Evolutionary conservation across 371 early-diverging fungal species (phyloP), one percentile per base, ranked within the genome.

Genomic region (Syncephalastrum monosporum): DNA sequence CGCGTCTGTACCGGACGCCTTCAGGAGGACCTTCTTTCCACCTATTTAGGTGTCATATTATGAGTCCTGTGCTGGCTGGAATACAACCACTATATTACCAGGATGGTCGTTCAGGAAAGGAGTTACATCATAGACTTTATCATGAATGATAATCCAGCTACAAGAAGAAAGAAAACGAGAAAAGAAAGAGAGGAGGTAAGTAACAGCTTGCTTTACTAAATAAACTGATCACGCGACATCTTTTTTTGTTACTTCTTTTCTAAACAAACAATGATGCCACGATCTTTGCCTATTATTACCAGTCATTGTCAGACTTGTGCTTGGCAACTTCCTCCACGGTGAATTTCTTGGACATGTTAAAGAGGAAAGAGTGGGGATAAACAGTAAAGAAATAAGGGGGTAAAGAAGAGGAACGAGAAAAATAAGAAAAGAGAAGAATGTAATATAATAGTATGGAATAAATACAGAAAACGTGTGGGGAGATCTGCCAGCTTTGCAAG

Each of bases 61-160:
- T 57, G 15, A 33, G 38, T 2, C 12, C 38, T 33, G 8, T 6
- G 10, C 38, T 33, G 38, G 24, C 25, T 14, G 24, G 3, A 3
- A 54, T 41, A 42, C 5, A 8, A 33, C 17, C 10, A 16, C 7
- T 3, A 1, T 33, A 13, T 53, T 63, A 55, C 67, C 76, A 14
- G 79, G 95, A 64, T 94, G 95, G 41, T 86, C 82, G 42, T 75
- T 79, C 61, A 91, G 59, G 67, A 93, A 96, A 56, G 83, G 73
- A n/a, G 91, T 88, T 16, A 92, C 76, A 65, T 93, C 93, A 63
- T 91, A 93, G 10, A 92, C 89, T 57, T 82, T 74, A 57, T 65
- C 92, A 47, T 87, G 82, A 24, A 98, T 69, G 46, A 94, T 90
- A 63, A 97, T 87, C 99, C 99, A 99, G 68, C 68, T 67, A 46